These are phyloP conservation scores for Linderniella brevidens DNA, from an alignment of 257 asterid species.

Conservation along the genomic window DNA sequence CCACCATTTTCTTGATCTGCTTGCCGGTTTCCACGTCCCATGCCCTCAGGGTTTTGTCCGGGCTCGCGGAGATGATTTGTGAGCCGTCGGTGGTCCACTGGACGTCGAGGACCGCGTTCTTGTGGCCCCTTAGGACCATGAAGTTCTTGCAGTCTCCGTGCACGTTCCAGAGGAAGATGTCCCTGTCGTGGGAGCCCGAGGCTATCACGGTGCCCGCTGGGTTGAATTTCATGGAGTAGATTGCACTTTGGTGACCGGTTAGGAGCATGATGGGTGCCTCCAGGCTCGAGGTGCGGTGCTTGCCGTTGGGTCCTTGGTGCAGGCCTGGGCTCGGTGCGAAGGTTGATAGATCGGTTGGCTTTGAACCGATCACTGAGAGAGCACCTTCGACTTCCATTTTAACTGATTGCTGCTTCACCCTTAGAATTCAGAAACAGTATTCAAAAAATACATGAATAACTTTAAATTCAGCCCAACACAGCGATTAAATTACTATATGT, in stretches of 20 bases:
- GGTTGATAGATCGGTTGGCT: conserved; percentile 57
- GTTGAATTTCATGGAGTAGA: conserved; percentile 83
- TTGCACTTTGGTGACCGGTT: conserved; percentile 81
- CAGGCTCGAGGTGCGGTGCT: conserved; percentile 63
- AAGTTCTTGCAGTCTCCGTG: conserved; percentile 84
- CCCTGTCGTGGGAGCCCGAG: conserved; percentile 90
- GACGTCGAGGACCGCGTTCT: conserved; percentile 84
- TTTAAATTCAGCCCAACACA: background rate
- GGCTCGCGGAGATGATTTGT: conserved; percentile 79
- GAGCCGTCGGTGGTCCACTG: conserved; percentile 91
- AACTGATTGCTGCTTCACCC: conserved; percentile 5
- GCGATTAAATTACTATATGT: background rate
- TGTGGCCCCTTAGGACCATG: conserved; percentile 86
- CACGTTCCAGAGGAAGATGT: conserved; percentile 79
- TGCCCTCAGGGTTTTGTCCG: conserved; percentile 86
- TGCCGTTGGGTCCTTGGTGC: conserved; percentile 36
- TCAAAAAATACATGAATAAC: no score
- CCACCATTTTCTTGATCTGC: conserved; percentile 89
- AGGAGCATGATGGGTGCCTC: conserved; percentile 89
- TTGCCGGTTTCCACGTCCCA: conserved; percentile 95
- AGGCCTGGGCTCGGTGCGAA: conserved; percentile 23
- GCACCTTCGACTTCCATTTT: conserved; percentile 85
- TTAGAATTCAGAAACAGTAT: no score
- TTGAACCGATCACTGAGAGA: conserved; percentile 67
- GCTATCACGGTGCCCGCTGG: conserved; percentile 79